Base-by-base conservation (phyloP, 2,329 filamentous ascomycete genomes). In the Graphiopsis chlorocephala region DNA sequence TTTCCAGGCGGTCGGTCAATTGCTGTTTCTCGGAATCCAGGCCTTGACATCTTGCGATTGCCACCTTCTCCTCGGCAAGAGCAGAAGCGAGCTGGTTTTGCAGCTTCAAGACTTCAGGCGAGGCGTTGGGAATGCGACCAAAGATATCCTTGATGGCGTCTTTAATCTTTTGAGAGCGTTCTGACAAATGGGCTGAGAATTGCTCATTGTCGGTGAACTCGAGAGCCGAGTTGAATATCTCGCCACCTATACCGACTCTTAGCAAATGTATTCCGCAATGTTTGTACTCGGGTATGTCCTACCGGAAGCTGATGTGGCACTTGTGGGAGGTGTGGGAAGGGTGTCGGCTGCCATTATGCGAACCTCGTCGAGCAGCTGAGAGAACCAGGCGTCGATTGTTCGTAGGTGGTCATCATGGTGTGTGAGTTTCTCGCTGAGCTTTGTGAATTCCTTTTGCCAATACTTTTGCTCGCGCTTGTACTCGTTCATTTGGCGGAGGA, bases 401-500 rank as follows among this genome's bases (percentile, higher is more conserved):
- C 94, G 88, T 60, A 99, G 82, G 77, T 98, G 95, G 72, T 98
- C 93, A 79, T 98, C 92, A 79, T 98, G 92, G 78, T 95, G 88
- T 68, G 86, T 84, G 31, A 90, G 87, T 74, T 88, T 86, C 76
- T 92, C 93, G 69, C 91, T 86, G 68, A 96, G 82, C 69, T 96
- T 91, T 74, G 89, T 89, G 67, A 97, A 82, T 74, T 91, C 90
- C 65, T 87, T 83, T 80, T 98, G 93, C 68, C 96, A 82, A 47
- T 90, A 90, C 65, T 85, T 84, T 76, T 93, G 93, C 76, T 96
- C 92, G 72, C 95, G 89, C 80, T 96, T 97, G 79, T 96, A 97
- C 79, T 98, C 95, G 76, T 93, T 91, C 93, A 99, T 97, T 80
- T 97, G 94, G 65, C 96, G 92, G 73, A 91, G 90, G 76, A 99